phyloP scores from a whole-genome alignment of 768 basidiomycete genomes.

The Dendrothele bispora region DNA sequence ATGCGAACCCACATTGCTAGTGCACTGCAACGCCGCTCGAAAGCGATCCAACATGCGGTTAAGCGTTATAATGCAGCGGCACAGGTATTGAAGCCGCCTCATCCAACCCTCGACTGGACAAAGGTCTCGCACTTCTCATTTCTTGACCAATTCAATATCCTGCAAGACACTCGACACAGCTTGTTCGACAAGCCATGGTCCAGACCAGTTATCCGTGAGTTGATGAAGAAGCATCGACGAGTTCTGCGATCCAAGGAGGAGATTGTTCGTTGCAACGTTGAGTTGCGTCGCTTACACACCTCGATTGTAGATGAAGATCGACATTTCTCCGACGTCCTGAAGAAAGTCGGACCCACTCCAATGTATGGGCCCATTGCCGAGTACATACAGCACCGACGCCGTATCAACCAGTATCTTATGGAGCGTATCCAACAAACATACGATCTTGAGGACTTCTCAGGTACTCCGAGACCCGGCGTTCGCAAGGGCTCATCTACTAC shows the following conservation, averaged over 20 bases:
- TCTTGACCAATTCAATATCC: conserved; percentile 31
- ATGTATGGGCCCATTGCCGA: background rate
- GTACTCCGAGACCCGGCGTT: background rate
- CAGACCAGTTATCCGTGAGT: conserved; percentile 16
- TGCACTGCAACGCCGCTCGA: conserved; percentile 25
- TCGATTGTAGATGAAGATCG: conserved; percentile 23
- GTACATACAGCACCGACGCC: background rate
- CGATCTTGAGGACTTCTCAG: background rate
- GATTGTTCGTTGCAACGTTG: conserved; percentile 27
- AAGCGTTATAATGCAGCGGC: conserved; percentile 30
- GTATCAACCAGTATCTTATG: background rate
- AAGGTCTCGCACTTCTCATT: conserved; percentile 17
- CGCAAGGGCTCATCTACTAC: background rate
- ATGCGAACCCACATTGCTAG: conserved; percentile 32
- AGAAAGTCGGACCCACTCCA: background rate
- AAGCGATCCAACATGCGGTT: conserved; percentile 31
- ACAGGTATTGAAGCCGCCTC: conserved; percentile 12
- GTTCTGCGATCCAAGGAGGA: conserved; percentile 30
- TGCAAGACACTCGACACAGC: conserved; percentile 29
- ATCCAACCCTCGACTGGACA: conserved; percentile 19
- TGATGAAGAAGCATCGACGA: conserved; percentile 26
- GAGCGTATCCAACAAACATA: conserved; percentile 4
- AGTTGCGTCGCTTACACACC: conserved; percentile 25
- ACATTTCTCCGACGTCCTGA: background rate
- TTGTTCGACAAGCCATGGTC: conserved; percentile 29